Evolutionary conservation across 1,284 basidiomycete genomes (phyloP), one percentile per base, ranked within the genome.

Genomic region (Moniliophthora roreri): DNA sequence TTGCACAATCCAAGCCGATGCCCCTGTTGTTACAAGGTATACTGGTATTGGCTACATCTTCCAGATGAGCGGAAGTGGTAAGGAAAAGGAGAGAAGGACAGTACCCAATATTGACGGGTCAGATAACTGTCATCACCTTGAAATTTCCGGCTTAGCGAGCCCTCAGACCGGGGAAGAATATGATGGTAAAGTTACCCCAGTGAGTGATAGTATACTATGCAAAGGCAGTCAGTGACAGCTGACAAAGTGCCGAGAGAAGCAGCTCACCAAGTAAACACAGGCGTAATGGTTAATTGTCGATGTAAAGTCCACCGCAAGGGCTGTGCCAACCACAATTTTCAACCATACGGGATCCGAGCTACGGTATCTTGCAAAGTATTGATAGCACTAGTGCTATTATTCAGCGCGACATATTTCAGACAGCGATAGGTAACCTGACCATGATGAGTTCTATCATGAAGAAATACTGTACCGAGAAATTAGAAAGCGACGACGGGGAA

Each of bases 401-500:
- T 26, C 13, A 46, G 44, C 5, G 16, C 41, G 41, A 23, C 18
- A 44, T 32, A 18, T 1, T 16, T 11, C 4, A 5, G 11, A 6
- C 28, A 15, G 18, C 23, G 18, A 16, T 11, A 23, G 44, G 18
- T 24, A 7, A 2, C n/a, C 44, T 32, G 9, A 32, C 44, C 44
- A 46, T 46, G 24, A 46, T 46, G 2, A 46, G 24, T 24, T 46
- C 44, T 3, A 46, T 32, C 44, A 46, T 46, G 24, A 32, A 46
- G 18, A 46, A 28, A 18, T 46, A 46, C 44, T 46, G 41, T 7
- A 18, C 10, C 6, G 3, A 15, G n/a, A 26, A 9, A 11, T 28
- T 15, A 46, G 6, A 13, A 2, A 2, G 9, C 24, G 7, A 13
- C 24, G 10, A 6, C n/a, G n/a, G n/a, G n/a, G n/a, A n/a, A 13